phyloP scores from a whole-genome alignment of 2,329 filamentous ascomycete genomes.

The Sporothrix inflata region DNA sequence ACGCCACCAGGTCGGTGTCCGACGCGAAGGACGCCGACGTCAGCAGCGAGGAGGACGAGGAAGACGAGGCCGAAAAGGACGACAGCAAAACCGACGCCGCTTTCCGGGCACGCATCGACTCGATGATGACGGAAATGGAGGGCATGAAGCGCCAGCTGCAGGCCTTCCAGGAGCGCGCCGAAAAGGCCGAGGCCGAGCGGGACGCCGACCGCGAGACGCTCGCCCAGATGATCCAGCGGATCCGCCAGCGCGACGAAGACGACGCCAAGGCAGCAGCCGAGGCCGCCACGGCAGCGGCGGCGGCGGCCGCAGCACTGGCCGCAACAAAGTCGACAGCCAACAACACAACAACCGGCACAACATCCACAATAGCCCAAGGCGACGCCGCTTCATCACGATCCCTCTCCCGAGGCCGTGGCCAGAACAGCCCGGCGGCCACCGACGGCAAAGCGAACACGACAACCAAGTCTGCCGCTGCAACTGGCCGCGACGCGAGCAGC shows the following conservation, averaged over 20 bases:
- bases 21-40: neutral
- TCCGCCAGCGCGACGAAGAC: conserved; percentile 68
- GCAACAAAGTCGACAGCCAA: neutral
- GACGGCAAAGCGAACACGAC: neutral
- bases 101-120: conserved; percentile 73
- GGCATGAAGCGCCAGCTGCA: conserved; percentile 81
- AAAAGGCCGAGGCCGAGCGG: conserved; percentile 78
- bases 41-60: neutral
- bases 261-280: conserved; percentile 50
- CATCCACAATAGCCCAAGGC: neutral
- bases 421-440: neutral
- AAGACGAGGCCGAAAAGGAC: neutral
- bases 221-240: conserved; percentile 83
- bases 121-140: conserved; percentile 77
- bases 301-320: neutral
- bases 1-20: neutral
- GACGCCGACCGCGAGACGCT: conserved; percentile 73
- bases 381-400: neutral
- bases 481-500: neutral
- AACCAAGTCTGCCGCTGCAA: neutral
- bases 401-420: conserved; percentile 28
- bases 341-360: neutral
- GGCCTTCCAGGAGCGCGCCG: conserved; percentile 73
- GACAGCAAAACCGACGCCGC: neutral
- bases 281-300: conserved; percentile 41